Percentiles rank a stretch among this genome's conserved stretches.
These are phyloP conservation scores for Cyberlindnera veronae DNA, from an alignment of 805 yeast species.

Conservation along the genomic window DNA sequence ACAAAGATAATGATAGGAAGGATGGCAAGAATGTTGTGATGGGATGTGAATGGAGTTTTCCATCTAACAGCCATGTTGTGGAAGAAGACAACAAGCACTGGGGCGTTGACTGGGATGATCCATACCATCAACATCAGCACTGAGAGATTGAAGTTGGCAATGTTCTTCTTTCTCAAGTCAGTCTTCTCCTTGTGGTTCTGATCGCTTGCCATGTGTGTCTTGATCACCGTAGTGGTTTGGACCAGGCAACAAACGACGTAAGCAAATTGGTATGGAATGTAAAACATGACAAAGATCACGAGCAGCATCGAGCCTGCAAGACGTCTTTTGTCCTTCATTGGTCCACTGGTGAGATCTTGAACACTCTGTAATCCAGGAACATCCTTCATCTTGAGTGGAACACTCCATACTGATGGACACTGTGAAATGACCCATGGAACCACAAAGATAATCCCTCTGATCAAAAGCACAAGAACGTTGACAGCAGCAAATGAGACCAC, in stretches of 20 bases:
- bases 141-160: constrained; percentile 59
- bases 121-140: constrained; percentile 67
- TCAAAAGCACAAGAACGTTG: constrained; percentile 29
- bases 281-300: constrained; percentile 48
- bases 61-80: constrained; percentile 75
- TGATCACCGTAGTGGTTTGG: constrained; percentile 53
- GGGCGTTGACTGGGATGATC: constrained; percentile 75
- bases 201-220: constrained; percentile 19
- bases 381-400: no score
- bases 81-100: constrained; percentile 74
- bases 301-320: constrained; percentile 27
- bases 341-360: constrained; percentile 3
- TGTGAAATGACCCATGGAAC: constrained; percentile 1
- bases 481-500: constrained; percentile 44
- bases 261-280: constrained; percentile 80
- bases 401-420: no score
- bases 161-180: constrained; percentile 26
- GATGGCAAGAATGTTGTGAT: constrained; percentile 77
- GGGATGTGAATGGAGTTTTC: constrained; percentile 83
- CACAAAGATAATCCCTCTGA: constrained; percentile 3
- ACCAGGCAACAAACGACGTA: constrained; percentile 56
- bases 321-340: constrained; percentile 16
- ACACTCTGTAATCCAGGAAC: neutral
- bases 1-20: constrained; percentile 65
- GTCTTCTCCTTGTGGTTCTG: constrained; percentile 17